Evolutionary conservation across 2,329 filamentous ascomycete species (phyloP), one percentile per base, ranked within the genome.

Genomic region (Talaromyces atroroseus): DNA sequence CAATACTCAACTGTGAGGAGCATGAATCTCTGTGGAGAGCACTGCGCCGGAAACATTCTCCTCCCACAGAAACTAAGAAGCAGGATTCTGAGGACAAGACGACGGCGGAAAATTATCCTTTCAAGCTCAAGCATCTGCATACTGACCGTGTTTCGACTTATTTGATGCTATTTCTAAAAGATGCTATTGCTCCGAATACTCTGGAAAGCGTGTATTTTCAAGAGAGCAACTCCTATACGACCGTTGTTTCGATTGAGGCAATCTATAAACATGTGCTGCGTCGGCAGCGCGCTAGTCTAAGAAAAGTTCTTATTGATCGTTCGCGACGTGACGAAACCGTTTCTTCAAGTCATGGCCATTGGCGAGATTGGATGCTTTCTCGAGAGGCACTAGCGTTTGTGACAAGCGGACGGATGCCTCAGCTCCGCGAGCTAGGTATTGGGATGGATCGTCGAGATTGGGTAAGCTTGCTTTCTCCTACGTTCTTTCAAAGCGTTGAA

Each of bases 141-240:
- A 90, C 87, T 1, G 88, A 94, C 70, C 80, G 79, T 12, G 85
- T 88, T 2, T 88, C 88, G 1, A 76, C 81, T 7, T 78, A 85
- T 23, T 74, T 94, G 16, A 83, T 94, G 54, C 78, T 79, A 1
- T 92, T 94, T 66, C 77, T 94, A 60, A 89, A 87, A 63, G 87
- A 92, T 59, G 86, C 88, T 0, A 77, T 94, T 38, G 86, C 85
- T 20, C 89, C 89, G 1, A 89, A 94, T 68, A 87, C 83, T 26
- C 76, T 94, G n/a, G 87, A 94, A 70, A 85, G 85, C 8, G 77
- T 94, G 10, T 91, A 91, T 67, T 71, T 94, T 49, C 88, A 92
- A 69, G 87, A 92, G 75, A 66, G 80, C 63, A 69, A 79, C 58
- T 68, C 71, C 21, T 77, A 81, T 69, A 69, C 76, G n/a, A 81